Evolutionary conservation across 768 basidiomycete genomes (phyloP), one percentile per base, ranked within the genome.

Genomic region (Lentinula aciculospora): DNA sequence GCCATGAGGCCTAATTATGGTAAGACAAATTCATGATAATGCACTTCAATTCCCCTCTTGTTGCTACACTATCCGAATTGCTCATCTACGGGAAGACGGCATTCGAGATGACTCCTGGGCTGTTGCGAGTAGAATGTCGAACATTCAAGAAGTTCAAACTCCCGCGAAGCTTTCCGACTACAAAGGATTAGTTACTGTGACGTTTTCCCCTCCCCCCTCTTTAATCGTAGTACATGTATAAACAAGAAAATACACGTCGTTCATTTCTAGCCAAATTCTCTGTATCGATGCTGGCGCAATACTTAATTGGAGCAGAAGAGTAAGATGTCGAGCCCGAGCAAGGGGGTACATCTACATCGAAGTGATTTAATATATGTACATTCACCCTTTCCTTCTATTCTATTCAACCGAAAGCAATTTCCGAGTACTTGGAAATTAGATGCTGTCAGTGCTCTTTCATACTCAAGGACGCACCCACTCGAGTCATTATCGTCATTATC

Each of bases 251-350:
- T 96, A 98, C 70, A 95, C 97, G 23, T 99, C 97, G 3, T 97
- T 98, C 72, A 96, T 97, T 59, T 84, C 98, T 63, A 96, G 96
- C 55, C 93, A 96, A 56, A 97, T 98, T 65, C 77, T 98, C 46
- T n/a, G n/a, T n/a, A n/a, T n/a, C n/a, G n/a, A n/a, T n/a, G n/a
- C n/a, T 99, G 36, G 96, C 98, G 72, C 96, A 98, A n/a, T 77
- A 85, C 83, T 65, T 99, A n/a, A 88, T 80, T 98, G 96, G 97
- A 83, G 83, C 59, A 85, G 97, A 34, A 69, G 94, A 93, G 67
- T 84, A 90, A 66, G 95, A 97, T 71, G 76, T 90, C 27, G 90
- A 94, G 61, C 89, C n/a, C n/a, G n/a, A n/a, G n/a, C n/a, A n/a
- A 95, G 64, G 89, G 86, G 60, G 94, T 92, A 71, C 67, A 89